Percentiles rank a stretch among this genome's conserved stretches.
phyloP scores from a whole-genome alignment of 2,329 filamentous ascomycete species.

The Claviceps sorghi region DNA sequence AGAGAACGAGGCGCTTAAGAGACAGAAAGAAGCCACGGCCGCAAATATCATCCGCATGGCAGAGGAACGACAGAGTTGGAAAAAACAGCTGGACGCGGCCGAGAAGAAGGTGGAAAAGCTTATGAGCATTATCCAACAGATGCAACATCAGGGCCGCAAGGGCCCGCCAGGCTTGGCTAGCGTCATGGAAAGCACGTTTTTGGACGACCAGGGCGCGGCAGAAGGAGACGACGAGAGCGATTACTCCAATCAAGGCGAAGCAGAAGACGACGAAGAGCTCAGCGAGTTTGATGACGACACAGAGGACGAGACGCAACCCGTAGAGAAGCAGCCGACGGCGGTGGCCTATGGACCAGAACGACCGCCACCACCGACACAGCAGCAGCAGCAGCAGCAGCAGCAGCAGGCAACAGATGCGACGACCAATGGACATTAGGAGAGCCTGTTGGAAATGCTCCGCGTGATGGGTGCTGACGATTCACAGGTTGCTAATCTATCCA shows the following conservation, averaged over 20 bases:
- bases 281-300: constrained; percentile 51
- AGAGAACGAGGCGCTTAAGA: constrained; percentile 79
- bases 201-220: constrained; percentile 32
- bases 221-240: constrained; percentile 45
- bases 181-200: constrained; percentile 45
- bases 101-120: constrained; percentile 78
- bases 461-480: background rate
- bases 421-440: constrained; percentile 30
- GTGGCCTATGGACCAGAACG: constrained; percentile 34
- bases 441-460: constrained; percentile 4
- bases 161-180: constrained; percentile 48
- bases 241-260: constrained; percentile 47
- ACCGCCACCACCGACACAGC: constrained; percentile 24
- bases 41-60: constrained; percentile 96
- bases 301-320: constrained; percentile 32
- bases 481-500: background rate
- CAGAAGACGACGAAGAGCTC: constrained; percentile 42
- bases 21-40: constrained; percentile 87
- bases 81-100: constrained; percentile 42
- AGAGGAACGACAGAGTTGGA: constrained; percentile 75
- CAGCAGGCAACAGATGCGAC: constrained; percentile 8
- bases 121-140: constrained; percentile 85
- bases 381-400: constrained; percentile 7
- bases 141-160: constrained; percentile 87
- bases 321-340: constrained; percentile 18